Evolutionary conservation across 768 basidiomycete genomes (phyloP).

Genomic region (Tylopilus plumbeoviolaceoides): DNA sequence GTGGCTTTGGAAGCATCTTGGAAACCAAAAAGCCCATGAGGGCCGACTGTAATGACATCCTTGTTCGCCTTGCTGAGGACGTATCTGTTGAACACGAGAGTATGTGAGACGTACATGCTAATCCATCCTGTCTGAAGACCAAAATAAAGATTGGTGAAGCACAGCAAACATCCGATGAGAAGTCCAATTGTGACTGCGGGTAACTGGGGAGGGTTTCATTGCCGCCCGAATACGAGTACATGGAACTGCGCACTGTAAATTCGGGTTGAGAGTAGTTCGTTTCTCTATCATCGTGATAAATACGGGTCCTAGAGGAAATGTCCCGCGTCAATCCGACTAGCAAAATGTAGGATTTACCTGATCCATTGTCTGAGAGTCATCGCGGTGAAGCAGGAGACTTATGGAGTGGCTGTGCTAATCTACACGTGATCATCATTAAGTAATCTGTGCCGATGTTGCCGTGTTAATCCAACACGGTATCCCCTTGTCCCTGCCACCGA

Average conservation of each 20-base stretch:
- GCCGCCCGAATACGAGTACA: neutral
- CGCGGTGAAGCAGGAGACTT: neutral
- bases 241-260: conserved; percentile 26
- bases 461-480: conserved; percentile 30
- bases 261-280: conserved; percentile 16
- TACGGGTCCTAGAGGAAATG: conserved; percentile 7
- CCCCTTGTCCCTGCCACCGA: conserved; percentile 37
- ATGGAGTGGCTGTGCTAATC: conserved; percentile 3
- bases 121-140: conserved; percentile 91
- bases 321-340: neutral
- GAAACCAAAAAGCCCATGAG: conserved; percentile 89
- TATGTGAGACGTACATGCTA: conserved; percentile 54
- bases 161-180: conserved; percentile 79
- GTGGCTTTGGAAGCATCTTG: conserved; percentile 61
- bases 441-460: conserved; percentile 28
- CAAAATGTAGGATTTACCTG: conserved; percentile 15
- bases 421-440: conserved; percentile 30
- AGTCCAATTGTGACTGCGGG: conserved; percentile 74
- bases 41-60: conserved; percentile 96
- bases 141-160: conserved; percentile 89
- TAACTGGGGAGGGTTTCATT: conserved; percentile 22
- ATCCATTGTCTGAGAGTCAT: conserved; percentile 19
- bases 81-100: neutral
- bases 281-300: neutral
- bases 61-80: conserved; percentile 26